Base-by-base conservation (phyloP, 352 stramenopile genomes). In the Globisporangium camurandrum region DNA sequence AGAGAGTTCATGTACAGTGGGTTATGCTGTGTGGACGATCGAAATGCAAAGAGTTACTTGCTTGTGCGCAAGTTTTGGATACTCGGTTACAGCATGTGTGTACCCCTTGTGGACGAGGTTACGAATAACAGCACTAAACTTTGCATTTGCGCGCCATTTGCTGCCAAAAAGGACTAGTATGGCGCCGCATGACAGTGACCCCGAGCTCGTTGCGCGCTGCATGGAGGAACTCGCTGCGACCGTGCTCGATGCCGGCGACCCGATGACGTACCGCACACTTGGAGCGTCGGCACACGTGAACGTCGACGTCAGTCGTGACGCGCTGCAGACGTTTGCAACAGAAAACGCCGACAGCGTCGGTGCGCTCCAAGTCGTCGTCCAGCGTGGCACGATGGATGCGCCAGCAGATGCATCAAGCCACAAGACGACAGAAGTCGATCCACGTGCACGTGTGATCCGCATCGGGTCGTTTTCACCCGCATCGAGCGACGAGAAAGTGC, bases 201-300 rank as follows among this genome's bases (percentile, higher is more conserved):
- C 16, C 31, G 55, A 51, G 41, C 26, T 61, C 26, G 28, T 65
- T 41, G 56, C 70, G 46, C 69, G 66, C 34, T 87, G 71, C 44
- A 38, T 69, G 14, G 74, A 88, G 61, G 62, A 80, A 49, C 78
- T 88, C 46, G 61, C 61, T 12, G 61, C 55, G 16, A 59, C 56
- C n/a, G 69, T 86, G 56, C 57, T 79, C 61, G 77, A 88, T 51
- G 71, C 59, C 9, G 59, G 64, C 40, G 61, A 81, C 46, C 61
- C 68, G 12, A 61, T 86, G 24, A 84, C 74, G 26, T 81, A 78
- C 60, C 77, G 77, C 23, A 66, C 62, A 17, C 68, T 88, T 0
- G 47, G 68, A 6, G 59, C 66, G 9, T 64, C 62, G 1, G 69
- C 64, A 10, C 66, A 68, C 22, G 59, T 64, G 19, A 51, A 43